Evolutionary conservation across 257 asterid genomes (phyloP).

Genomic region (Solanum tacnaense): DNA sequence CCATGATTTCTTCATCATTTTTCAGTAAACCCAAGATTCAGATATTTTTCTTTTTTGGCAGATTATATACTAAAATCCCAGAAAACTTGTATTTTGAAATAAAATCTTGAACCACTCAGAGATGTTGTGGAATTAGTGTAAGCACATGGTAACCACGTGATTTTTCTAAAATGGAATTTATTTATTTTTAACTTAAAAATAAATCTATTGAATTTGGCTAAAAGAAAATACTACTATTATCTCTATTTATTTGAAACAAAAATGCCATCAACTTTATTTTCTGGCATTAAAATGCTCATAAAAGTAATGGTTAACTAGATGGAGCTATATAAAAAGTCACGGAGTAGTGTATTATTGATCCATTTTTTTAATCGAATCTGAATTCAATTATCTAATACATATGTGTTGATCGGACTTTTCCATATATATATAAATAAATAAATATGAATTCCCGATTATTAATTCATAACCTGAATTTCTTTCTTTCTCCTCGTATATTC

Average conservation of each 20-base stretch:
- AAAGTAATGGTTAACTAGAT: neutral
- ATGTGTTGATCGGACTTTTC: too few relatives aligned
- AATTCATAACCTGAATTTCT: accelerated
- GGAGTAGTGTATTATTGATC: neutral
- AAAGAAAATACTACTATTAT: neutral
- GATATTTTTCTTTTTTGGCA: neutral
- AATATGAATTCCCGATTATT: neutral
- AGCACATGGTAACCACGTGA: neutral
- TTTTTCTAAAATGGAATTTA: neutral
- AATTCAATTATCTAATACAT: neutral
- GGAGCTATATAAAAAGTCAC: neutral
- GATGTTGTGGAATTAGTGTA: neutral
- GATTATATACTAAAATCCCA: neutral
- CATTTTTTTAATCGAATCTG: neutral
- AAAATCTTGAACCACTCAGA: neutral
- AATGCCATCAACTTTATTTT: neutral
- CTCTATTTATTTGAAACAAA: neutral
- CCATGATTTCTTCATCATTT: constrained; percentile 45
- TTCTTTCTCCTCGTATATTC: neutral
- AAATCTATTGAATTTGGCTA: neutral
- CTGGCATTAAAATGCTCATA: neutral
- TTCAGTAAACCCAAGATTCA: neutral
- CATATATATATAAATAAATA: neutral
- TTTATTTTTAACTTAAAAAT: neutral
- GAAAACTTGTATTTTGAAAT: neutral